Evolutionary conservation across 2,329 filamentous ascomycete genomes (phyloP), one percentile per base, ranked within the genome.

Genomic region (Ascochyta fabae): DNA sequence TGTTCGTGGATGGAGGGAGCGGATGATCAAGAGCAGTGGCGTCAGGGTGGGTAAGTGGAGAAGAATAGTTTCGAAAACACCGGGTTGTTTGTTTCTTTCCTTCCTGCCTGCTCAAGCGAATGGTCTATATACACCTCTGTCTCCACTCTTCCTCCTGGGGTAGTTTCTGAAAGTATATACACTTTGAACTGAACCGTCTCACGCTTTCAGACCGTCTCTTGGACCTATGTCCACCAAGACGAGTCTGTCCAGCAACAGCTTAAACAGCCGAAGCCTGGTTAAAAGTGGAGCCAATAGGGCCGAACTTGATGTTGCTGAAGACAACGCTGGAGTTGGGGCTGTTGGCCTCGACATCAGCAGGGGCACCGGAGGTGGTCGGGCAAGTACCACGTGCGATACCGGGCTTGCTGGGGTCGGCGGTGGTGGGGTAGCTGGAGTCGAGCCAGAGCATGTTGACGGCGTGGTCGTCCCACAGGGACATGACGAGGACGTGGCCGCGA

Each of bases 381-480:
- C 75, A 77, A 45, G 73, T 72, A 57, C 75, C 75, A 61, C 75
- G 72, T 38, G 57, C 70, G 27, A 69, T 52, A 68, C 75, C 75
- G 15, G 69, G 73, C 55, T 65, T 69, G 41, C 26, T 53, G 15
- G 72, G 52, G 61, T 71, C 67, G 29, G 61, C 66, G 48, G 72
- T 68, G 57, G 79, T 78, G 44, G 88, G 87, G 79, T 84, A 88
- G 71, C 78, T 83, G 58, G 83, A 84, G 79, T 91, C 88, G 66
- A 92, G 83, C 89, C 89, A 91, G 67, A 88, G 83, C 88, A 91
- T 91, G 77, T 88, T 82, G 68, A 84, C 77, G 56, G 83, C 75
- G 75, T 89, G 83, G 77, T 90, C 88, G 69, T 89, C 85, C 81
- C 82, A 84, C 56, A 87, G 76, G 23, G 79, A 82, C 79, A 89